Base-by-base conservation (phyloP, 2,329 filamentous ascomycete species). In the Ophiosphaerella korrae region DNA sequence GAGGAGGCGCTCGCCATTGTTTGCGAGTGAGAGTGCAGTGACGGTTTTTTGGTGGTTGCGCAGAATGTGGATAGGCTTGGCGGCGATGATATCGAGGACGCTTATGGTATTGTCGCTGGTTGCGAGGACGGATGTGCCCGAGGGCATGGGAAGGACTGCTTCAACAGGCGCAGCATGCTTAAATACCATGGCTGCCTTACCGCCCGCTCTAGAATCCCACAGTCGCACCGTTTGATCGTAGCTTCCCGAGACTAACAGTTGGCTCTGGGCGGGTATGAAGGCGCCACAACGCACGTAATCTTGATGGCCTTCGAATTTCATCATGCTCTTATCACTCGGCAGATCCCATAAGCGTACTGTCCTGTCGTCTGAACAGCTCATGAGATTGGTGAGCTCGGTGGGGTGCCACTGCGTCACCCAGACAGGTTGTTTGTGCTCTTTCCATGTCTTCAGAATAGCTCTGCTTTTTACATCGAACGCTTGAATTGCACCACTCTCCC, bases 41-140 rank as follows among this genome's bases (percentile, higher is more conserved):
- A 99, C 92, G 0, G 94, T 96, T 84, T 97, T 99, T 71, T 99
- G 94, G 75, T 99, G 94, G 72, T 95, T 97, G 63, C 87, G 88
- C 57, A 99, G 87, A 68, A 96, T 80, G 63, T 92, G 88, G 50
- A 96, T 79, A 4, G 93, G 92, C 68, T 90, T 91, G 23, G 90
- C 94, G 42, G 92, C 93, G 13, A 97, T 88, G 38, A 99, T 83
- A 72, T 99, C 94, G 55, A 99, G 82, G 9, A 99, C 91, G 5
- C 89, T 92, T 66, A 99, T 90, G 55, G 89, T 85, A 68, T 90
- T 95, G 50, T 90, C 92, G 14, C 92, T 86, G 2, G 93, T 85
- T 11, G 92, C 92, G 31, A 97, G 82, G 21, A 99, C 80, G 3
- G 90, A 92, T 4, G 92, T 96, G 41, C 91, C 92, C 2, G 89